Base-by-base conservation (phyloP, 169 alveolate species). In the Plasmodium gaboni region DNA sequence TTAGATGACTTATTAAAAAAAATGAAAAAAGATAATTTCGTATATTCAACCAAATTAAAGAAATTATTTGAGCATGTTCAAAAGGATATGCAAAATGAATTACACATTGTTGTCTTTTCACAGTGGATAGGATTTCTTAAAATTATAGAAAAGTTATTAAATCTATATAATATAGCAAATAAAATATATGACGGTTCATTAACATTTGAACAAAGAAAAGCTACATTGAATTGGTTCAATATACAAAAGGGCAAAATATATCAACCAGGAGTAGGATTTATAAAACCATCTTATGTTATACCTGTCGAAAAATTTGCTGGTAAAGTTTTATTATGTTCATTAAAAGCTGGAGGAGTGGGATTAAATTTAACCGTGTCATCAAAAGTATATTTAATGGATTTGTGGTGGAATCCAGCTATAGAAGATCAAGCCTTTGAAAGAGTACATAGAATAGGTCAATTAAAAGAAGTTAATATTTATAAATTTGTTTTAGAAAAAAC, bases 381-480 rank as follows among this genome's bases (percentile, higher is more conserved):
- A 44, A 93, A 95, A 80, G 95, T 94, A 13, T 92, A 95, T 59
- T 53, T 97, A 64, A 59, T 95, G 67, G 98, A 97, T 70, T 95
- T 96, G 55, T 97, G 98, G 98, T 97, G 98, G 97, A 96, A 96
- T 70, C 98, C 98, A 13, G 97, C 97, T 50, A 95, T 95, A 10
- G 98, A 97, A 89, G 92, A 94, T 19, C 98, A 98, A 92, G 99
- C 99, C 4, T 95, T 98, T 72, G 98, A 97, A 76, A 93, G 99
- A 60, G 97, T 97, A 7, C 98, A 98, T 93, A 93, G 99, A 88
- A 97, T 97, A 51, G 99, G 99, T 1, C 98, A 98, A 78, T 94
- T 91, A 65, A 88, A 95, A 26, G 96, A 93, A 19, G 98, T 96
- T 0, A 80, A 89, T 38, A 95, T 96, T 60, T 88, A 90, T 72